Conservation (phyloP, 208 protist genomes). For the Novymonas esmeraldas region DNA sequence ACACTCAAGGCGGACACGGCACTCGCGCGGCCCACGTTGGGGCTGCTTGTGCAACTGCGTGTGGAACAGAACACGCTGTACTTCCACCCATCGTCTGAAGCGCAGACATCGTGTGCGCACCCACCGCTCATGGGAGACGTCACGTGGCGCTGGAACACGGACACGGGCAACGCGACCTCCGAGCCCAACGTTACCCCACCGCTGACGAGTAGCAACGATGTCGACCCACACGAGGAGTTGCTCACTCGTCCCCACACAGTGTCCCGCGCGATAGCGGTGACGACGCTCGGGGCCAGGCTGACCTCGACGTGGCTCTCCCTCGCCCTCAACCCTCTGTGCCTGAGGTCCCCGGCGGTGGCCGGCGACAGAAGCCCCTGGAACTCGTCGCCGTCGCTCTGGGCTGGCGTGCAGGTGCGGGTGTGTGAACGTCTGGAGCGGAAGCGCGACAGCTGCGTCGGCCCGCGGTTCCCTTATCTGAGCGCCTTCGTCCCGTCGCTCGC, state of each 20-base stretch:
- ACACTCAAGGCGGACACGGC: constrained; percentile 16
- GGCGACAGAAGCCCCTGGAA: constrained; percentile 4
- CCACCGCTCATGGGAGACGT: constrained; percentile 10
- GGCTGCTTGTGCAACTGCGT: constrained; percentile 13
- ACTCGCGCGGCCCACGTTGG: constrained; percentile 11
- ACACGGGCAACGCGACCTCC: background rate
- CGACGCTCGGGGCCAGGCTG: background rate
- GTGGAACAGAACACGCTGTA: constrained; percentile 19
- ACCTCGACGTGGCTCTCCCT: constrained; percentile 9
- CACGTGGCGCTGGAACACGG: background rate
- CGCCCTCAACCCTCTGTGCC: constrained; percentile 5
- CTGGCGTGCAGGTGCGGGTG: constrained; percentile 1
- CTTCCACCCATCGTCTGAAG: background rate
- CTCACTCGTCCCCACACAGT: background rate
- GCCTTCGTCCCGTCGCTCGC: background rate
- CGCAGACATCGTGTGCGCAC: background rate
- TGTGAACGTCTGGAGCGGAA: background rate
- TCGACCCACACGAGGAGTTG: background rate
- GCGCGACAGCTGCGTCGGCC: constrained; percentile 15
- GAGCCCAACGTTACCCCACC: background rate
- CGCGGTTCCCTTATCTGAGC: constrained; percentile 27
- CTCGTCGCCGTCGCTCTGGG: constrained; percentile 10
- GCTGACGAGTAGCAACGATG: background rate
- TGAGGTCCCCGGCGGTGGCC: background rate
- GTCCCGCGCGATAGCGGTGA: background rate